phyloP scores from a whole-genome alignment of 2,329 filamentous ascomycete species.

The Colletotrichum aenigma region DNA sequence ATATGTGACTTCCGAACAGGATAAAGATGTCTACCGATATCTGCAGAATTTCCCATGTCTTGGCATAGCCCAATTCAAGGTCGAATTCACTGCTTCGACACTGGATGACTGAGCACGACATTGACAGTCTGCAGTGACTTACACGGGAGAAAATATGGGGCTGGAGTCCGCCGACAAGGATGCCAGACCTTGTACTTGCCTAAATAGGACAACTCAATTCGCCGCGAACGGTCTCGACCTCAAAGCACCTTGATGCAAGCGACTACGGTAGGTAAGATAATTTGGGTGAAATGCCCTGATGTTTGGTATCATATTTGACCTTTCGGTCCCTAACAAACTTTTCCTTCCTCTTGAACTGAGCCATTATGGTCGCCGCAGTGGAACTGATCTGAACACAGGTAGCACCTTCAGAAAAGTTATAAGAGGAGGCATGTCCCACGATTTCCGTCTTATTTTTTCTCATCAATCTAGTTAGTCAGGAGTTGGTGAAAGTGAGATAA shows the following conservation, averaged over 20 bases:
- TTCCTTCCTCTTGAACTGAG: neutral
- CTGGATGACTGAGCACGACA: neutral
- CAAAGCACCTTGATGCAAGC: neutral
- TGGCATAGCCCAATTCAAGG: neutral
- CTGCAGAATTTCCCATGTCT: neutral
- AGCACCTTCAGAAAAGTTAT: neutral
- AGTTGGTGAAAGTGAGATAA: neutral
- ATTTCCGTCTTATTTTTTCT: neutral
- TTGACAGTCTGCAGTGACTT: neutral
- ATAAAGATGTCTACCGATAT: neutral
- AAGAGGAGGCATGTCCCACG: rapidly evolving
- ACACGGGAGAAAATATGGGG: neutral
- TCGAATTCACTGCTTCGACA: neutral
- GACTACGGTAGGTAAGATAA: too few relatives aligned
- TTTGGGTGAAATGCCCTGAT: neutral
- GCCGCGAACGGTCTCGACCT: neutral
- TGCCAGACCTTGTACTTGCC: neutral
- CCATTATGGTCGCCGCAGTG: neutral
- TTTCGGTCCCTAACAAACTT: neutral
- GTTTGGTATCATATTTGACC: neutral
- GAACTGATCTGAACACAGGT: neutral
- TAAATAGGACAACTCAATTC: neutral
- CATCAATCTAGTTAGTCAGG: neutral
- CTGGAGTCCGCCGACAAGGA: neutral
- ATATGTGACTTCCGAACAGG: neutral